Base-by-base conservation (phyloP, 345 rosid genomes). In the Cardamine occulta region DNA sequence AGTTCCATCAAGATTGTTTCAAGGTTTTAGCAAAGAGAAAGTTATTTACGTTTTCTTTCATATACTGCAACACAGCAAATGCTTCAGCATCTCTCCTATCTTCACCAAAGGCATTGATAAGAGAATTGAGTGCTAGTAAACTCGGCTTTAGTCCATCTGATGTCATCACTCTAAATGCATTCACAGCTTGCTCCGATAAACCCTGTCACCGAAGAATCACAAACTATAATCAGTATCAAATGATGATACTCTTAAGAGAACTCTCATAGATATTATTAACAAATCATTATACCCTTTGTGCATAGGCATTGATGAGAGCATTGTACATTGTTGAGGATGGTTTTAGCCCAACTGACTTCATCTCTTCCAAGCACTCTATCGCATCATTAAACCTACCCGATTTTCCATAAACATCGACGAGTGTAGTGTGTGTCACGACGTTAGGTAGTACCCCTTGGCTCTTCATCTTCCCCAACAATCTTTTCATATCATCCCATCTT, bases 261-360 rank as follows among this genome's bases (percentile, higher is more conserved):
- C 23, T 68, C n/a, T 60, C 9, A n/a, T 0, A 18, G 15, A 55
- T 34, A 63, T 10, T 42, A 44, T n/a, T 7, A 52, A 68, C 49
- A 63, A 56, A 19, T 58, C 21, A 37, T 58, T 73, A n/a, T 88
- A 92, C 99, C 94, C 85, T 92, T 74, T 88, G 97, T 63, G 99
- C 97, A 73, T 95, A 95, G 42, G 97, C 99, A 79, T 95, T 92
- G 83, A 95, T 89, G 76, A 95, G 84, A 0, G 99, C 99, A 81
- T 95, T 92, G 78, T 90, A 95, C 97, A 90, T 89, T 21, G 99
- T 87, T 6, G 93, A 84, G 14, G 94, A 87, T 42, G 97, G 99
- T 60, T 77, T 86, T 71, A 90, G 68, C 42, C 97, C 97, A 4
- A 83, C 82, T 45, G 90, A 77, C 74, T 95, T 95, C 99, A 95